Percentiles rank a stretch among this genome's conserved stretches.
Evolutionary conservation across 75 land plant genomes (phyloP).

Genomic region (Cupressus sempervirens): DNA sequence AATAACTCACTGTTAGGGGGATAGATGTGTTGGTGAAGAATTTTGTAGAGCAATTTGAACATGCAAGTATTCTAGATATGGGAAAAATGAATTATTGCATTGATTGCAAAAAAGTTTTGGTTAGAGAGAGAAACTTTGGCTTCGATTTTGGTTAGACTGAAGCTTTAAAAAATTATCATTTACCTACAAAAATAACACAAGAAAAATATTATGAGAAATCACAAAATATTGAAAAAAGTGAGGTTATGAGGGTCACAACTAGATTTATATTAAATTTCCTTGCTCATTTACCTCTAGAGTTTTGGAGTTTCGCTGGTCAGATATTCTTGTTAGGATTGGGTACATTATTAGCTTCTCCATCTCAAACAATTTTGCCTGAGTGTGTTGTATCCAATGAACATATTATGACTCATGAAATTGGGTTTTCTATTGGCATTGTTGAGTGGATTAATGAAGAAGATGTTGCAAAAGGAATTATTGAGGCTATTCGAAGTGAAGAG

Average conservation of each 20-base stretch:
- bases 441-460: conserved; percentile 64
- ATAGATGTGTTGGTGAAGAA: no score
- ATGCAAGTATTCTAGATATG: neutral
- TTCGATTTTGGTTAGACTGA: neutral
- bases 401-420: conserved; percentile 71
- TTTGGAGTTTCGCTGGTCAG: no score
- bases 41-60: no score
- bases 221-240: conserved; percentile 1
- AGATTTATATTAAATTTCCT: no score
- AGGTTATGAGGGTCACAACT: conserved; percentile 18
- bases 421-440: conserved; percentile 57
- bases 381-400: conserved; percentile 38
- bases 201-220: neutral
- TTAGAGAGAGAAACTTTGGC: neutral
- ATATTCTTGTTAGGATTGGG: conserved; percentile 51
- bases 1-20: no score
- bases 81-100: neutral
- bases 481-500: conserved; percentile 76
- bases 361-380: conserved; percentile 38
- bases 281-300: no score
- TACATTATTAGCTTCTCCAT: conserved; percentile 34
- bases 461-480: conserved; percentile 51
- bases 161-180: neutral
- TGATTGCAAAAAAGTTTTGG: neutral
- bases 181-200: neutral